Evolutionary conservation across 331 rosid species (phyloP).

Genomic region (Acacia pycnantha): DNA sequence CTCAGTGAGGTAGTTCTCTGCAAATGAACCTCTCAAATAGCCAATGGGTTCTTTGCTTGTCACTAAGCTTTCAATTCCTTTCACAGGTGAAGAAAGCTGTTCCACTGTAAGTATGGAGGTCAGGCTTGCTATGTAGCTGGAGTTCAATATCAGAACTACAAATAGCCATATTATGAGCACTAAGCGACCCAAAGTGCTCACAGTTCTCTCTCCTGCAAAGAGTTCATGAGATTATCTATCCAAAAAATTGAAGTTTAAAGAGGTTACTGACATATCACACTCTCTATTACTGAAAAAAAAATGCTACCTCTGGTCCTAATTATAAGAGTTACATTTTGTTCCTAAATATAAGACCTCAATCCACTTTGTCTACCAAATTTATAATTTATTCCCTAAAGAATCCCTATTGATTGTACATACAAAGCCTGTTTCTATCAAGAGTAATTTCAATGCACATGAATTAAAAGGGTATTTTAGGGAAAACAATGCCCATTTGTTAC

Average conservation of each 20-base stretch:
- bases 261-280: too few relatives aligned
- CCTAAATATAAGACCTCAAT: too few relatives aligned
- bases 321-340: too few relatives aligned
- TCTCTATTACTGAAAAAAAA: too few relatives aligned
- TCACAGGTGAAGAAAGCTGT: conserved; percentile 64
- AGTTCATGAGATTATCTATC: not conserved
- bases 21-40: conserved; percentile 48
- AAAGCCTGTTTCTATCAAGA: too few relatives aligned
- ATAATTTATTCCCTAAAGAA: too few relatives aligned
- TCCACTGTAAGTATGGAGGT: conserved; percentile 74
- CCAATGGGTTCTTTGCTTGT: conserved; percentile 54
- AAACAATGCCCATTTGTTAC: too few relatives aligned
- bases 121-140: conserved; percentile 68
- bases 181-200: conserved; percentile 59
- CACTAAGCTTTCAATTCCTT: conserved; percentile 67
- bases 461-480: too few relatives aligned
- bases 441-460: too few relatives aligned
- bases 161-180: conserved; percentile 77
- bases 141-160: conserved; percentile 67
- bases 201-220: conserved; percentile 50
- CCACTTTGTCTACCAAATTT: too few relatives aligned
- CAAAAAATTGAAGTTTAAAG: not conserved
- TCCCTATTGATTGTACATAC: too few relatives aligned
- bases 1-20: conserved; percentile 49
- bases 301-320: too few relatives aligned